phyloP scores from a whole-genome alignment of 164 flowering plant genomes.

The Warburgia ugandensis region DNA sequence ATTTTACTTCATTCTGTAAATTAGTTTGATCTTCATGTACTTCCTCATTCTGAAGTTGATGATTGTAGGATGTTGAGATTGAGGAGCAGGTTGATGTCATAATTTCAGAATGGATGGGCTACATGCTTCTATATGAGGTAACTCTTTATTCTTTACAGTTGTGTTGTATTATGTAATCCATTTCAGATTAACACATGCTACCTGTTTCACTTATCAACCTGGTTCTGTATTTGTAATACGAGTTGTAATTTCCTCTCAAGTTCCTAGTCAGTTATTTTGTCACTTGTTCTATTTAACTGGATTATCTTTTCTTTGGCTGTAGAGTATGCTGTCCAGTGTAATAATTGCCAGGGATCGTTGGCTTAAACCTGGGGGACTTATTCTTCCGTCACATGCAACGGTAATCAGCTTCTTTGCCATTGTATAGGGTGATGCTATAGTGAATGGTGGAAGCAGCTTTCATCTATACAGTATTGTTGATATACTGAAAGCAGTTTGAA shows the following conservation, averaged over 20 bases:
- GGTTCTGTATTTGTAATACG: neutral
- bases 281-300: neutral
- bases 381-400: constrained; percentile 91
- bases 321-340: constrained; percentile 99
- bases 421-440: too few species aligned
- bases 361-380: constrained; percentile 96
- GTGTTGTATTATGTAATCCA: too few species aligned
- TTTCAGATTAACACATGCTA: neutral
- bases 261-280: neutral
- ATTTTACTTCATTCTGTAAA: too few species aligned
- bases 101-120: constrained; percentile 99
- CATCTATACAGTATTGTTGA: too few species aligned
- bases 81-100: constrained; percentile 94
- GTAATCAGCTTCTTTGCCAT: constrained; percentile 22
- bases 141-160: neutral
- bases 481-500: too few species aligned
- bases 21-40: constrained; percentile 1
- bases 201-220: too few species aligned
- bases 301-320: constrained; percentile 6
- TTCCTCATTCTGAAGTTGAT: constrained; percentile 7
- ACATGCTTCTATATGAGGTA: constrained; percentile 92
- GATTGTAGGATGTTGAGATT: constrained; percentile 87
- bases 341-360: constrained; percentile 95
- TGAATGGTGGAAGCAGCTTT: too few species aligned
- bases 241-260: neutral